Evolutionary conservation across 305 asterid genomes (phyloP).

Genomic region (Fraxinus ornus): DNA sequence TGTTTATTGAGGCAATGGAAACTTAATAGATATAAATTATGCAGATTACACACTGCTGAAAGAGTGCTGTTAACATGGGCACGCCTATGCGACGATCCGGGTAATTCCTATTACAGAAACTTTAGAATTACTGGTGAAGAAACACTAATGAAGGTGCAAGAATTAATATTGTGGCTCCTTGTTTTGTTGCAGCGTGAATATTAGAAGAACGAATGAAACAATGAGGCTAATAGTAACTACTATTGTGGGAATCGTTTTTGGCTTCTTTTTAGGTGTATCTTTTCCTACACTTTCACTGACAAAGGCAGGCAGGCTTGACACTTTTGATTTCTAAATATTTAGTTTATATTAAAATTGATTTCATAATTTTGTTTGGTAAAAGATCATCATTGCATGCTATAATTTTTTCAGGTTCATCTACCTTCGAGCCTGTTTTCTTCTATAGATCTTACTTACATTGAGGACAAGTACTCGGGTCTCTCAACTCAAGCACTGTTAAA

Average conservation of each 20-base stretch:
- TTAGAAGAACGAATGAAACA: slow-evolving; percentile 62
- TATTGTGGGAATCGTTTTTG: slow-evolving; percentile 64
- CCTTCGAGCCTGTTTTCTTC: slow-evolving; percentile 57
- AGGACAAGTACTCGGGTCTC: slow-evolving; percentile 77
- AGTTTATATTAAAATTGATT: background rate
- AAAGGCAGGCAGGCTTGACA: slow-evolving; percentile 53
- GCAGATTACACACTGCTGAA: slow-evolving; percentile 27
- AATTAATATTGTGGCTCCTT: slow-evolving; percentile 20
- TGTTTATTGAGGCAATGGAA: slow-evolving; percentile 27
- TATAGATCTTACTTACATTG: slow-evolving; percentile 58
- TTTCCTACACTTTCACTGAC: slow-evolving; percentile 61
- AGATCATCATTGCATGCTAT: slow-evolving; percentile 24
- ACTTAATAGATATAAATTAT: slow-evolving; percentile 26
- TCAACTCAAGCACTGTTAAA: slow-evolving; percentile 79
- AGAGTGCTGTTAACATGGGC: slow-evolving; percentile 40
- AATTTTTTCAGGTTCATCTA: slow-evolving; percentile 45
- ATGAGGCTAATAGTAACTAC: slow-evolving; percentile 74
- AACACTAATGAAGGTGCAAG: background rate
- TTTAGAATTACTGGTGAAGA: background rate
- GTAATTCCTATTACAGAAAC: background rate
- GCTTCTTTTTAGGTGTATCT: slow-evolving; percentile 82
- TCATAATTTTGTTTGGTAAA: background rate
- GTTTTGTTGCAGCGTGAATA: slow-evolving; percentile 42
- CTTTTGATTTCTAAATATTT: background rate
- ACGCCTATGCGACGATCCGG: slow-evolving; percentile 45